Evolutionary conservation across 331 rosid species (phyloP).

Genomic region (Spiraea crenata): DNA sequence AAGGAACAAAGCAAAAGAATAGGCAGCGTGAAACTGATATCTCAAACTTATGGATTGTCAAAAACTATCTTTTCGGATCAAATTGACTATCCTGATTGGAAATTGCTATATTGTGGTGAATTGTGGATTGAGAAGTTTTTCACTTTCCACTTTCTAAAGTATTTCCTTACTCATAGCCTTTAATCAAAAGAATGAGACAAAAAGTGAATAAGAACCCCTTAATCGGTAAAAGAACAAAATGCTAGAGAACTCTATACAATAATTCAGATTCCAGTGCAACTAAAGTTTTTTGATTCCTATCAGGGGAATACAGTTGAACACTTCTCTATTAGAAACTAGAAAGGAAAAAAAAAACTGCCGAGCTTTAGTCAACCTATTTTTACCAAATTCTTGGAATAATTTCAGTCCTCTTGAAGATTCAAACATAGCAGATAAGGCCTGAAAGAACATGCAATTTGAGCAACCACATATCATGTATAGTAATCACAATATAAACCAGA

Average conservation of each 20-base stretch:
- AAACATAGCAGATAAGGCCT: conserved; percentile 3
- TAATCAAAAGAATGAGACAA: background rate
- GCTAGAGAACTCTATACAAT: background rate
- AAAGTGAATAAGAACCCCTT: background rate
- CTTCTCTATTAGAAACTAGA: conserved; percentile 7
- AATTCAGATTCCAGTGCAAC: background rate
- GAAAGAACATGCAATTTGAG: background rate
- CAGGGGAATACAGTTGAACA: background rate
- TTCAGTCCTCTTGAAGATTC: conserved; percentile 16
- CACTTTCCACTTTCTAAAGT: background rate
- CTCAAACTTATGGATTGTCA: background rate
- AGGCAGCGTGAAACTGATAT: background rate
- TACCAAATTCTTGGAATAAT: background rate
- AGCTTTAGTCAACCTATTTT: background rate
- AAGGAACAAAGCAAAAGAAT: background rate
- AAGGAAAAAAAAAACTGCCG: background rate
- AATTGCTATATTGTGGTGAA: background rate
- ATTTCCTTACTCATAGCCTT: background rate
- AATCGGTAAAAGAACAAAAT: background rate
- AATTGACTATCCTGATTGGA: background rate
- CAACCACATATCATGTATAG: background rate
- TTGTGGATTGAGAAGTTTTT: background rate
- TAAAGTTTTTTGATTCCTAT: background rate
- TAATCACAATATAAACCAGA: background rate
- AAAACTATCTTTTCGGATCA: background rate